These are phyloP conservation scores for Agrocybe pediades DNA, from an alignment of 768 basidiomycete species.

Conservation along the genomic window DNA sequence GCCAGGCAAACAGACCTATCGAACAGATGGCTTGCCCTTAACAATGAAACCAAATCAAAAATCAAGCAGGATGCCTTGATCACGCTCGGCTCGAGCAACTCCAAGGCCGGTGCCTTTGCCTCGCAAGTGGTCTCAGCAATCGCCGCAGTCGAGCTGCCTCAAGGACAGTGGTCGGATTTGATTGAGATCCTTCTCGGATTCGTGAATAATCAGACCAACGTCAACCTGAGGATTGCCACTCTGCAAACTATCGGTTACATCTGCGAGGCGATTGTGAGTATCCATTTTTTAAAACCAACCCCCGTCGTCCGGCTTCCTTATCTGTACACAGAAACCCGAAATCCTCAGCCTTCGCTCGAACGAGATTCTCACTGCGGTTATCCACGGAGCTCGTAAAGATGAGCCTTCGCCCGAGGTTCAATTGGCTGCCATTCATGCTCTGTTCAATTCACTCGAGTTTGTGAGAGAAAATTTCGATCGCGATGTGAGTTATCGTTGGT, in stretches of 20 bases:
- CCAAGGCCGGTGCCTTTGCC: constrained; percentile 81
- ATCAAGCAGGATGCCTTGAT: constrained; percentile 88
- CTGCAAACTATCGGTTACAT: constrained; percentile 96
- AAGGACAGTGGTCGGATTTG: constrained; percentile 86
- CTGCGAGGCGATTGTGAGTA: constrained; percentile 92
- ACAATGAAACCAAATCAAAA: constrained; percentile 65
- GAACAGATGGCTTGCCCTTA: constrained; percentile 81
- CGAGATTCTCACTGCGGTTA: constrained; percentile 97
- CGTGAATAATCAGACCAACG: constrained; percentile 73
- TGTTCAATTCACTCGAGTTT: constrained; percentile 96
- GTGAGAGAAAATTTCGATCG: constrained; percentile 97
- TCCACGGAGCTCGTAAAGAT: constrained; percentile 96
- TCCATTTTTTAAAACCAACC: background rate
- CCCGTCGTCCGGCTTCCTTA: constrained; percentile 13
- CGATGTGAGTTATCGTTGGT: constrained; percentile 59
- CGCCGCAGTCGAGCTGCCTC: constrained; percentile 90
- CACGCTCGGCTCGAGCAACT: constrained; percentile 72
- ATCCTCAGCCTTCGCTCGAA: constrained; percentile 88
- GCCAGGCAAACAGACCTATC: constrained; percentile 76
- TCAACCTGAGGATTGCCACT: constrained; percentile 81
- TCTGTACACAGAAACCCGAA: constrained; percentile 79
- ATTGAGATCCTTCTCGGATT: constrained; percentile 88
- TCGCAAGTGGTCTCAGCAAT: constrained; percentile 95
- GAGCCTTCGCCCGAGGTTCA: constrained; percentile 92
- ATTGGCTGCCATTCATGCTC: constrained; percentile 86